A percentile compares a stretch with the other conserved stretches of the same genome.
Conservation (phyloP, 2,329 filamentous ascomycete species). For the Xylaria sp. region DNA sequence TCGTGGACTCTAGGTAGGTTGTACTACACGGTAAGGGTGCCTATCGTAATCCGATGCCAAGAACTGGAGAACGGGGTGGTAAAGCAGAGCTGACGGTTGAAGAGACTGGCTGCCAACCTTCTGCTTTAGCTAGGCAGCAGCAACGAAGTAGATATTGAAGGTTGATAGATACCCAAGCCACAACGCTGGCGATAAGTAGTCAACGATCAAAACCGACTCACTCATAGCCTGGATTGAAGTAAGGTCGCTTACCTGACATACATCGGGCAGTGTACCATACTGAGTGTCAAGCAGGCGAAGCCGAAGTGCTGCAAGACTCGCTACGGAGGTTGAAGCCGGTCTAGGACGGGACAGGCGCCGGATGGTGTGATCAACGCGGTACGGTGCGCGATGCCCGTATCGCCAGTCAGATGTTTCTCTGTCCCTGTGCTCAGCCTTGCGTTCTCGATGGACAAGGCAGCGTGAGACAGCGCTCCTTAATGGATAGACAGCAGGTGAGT, state of each 20-base stretch:
- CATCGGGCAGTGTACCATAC: background rate
- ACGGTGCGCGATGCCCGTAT: background rate
- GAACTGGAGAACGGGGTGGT: background rate
- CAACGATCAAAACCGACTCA: background rate
- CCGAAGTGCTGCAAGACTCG: background rate
- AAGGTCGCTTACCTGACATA: background rate
- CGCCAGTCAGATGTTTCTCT: background rate
- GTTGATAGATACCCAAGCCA: background rate
- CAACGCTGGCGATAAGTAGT: background rate
- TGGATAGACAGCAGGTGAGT: background rate
- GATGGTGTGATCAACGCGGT: background rate
- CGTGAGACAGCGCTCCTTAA: background rate
- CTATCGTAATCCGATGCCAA: background rate
- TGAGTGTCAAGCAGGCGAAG: slow-evolving; percentile 3
- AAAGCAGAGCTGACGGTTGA: background rate
- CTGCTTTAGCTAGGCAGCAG: background rate
- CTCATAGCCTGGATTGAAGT: background rate
- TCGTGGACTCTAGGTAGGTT: background rate
- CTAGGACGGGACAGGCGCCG: background rate
- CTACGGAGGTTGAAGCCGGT: background rate
- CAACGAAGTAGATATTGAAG: background rate
- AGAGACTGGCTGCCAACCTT: background rate
- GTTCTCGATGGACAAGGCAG: background rate
- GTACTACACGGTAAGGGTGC: background rate
- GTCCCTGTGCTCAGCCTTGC: background rate